Conservation (phyloP, 2,329 filamentous ascomycete species). For the Fusarium verticillioides region DNA sequence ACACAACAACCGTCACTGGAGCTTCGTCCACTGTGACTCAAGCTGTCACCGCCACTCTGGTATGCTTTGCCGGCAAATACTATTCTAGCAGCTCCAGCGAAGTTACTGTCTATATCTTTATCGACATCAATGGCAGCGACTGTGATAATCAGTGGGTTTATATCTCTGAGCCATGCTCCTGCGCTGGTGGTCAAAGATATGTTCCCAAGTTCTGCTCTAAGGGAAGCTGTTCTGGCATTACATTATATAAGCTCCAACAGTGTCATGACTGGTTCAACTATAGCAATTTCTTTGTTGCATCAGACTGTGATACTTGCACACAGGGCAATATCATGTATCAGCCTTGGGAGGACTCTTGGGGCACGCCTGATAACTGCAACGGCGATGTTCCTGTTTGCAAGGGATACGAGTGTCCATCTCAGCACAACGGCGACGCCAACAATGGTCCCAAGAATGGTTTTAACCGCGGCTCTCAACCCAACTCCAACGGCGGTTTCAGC, state of each 20-base stretch:
- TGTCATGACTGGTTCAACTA: conserved; percentile 16
- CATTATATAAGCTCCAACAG: conserved; percentile 38
- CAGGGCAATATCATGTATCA: conserved; percentile 28
- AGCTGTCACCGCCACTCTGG: conserved; percentile 28
- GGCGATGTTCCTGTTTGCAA: neutral
- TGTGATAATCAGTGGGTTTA: conserved; percentile 32
- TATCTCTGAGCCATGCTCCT: conserved; percentile 26
- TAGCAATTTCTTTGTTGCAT: conserved; percentile 22
- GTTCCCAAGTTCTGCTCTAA: conserved; percentile 26
- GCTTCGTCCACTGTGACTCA: conserved; percentile 9
- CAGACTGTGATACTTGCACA: conserved; percentile 14
- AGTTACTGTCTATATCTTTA: conserved; percentile 29
- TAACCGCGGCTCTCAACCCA: neutral
- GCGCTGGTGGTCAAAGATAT: conserved; percentile 30
- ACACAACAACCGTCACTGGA: conserved; percentile 21
- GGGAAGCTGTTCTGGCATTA: conserved; percentile 19
- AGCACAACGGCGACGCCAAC: neutral
- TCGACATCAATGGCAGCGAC: conserved; percentile 26
- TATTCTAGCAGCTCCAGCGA: neutral
- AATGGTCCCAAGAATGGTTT: neutral
- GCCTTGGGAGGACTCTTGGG: conserved; percentile 28
- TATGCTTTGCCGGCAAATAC: conserved; percentile 31
- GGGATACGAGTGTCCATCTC: neutral
- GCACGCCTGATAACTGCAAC: conserved; percentile 7
- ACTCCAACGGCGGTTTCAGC: neutral